These are phyloP conservation scores for Lophiostoma macrostomum DNA, from an alignment of 495 filamentous ascomycete species.

Conservation along the genomic window DNA sequence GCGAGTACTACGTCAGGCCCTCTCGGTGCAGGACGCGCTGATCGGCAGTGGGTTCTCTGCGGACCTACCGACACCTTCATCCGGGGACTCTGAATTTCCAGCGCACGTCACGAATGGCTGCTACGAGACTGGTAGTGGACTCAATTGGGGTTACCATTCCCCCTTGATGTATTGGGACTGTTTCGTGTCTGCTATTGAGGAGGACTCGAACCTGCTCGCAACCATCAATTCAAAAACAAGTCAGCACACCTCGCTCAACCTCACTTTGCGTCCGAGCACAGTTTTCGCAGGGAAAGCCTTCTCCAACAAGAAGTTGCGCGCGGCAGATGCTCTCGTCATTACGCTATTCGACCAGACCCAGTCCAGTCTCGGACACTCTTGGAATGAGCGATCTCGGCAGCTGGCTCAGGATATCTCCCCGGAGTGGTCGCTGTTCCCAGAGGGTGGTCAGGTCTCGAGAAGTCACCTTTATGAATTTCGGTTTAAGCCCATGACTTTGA, in stretches of 20 bases:
- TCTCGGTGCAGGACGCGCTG: slow-evolving; percentile 55
- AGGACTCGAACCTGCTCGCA: slow-evolving; percentile 56
- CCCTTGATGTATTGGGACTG: slow-evolving; percentile 73
- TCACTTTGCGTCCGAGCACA: slow-evolving; percentile 67
- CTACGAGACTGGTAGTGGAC: background rate
- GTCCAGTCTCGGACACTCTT: slow-evolving; percentile 55
- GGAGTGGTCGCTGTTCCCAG: slow-evolving; percentile 61
- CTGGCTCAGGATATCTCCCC: slow-evolving; percentile 45
- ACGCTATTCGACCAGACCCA: slow-evolving; percentile 63
- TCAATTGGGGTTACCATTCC: slow-evolving; percentile 57
- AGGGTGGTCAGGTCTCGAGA: slow-evolving; percentile 47
- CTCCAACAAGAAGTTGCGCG: slow-evolving; percentile 55
- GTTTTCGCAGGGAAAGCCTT: slow-evolving; percentile 74
- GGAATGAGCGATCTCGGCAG: slow-evolving; percentile 52
- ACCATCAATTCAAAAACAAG: slow-evolving; percentile 61
- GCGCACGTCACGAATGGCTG: background rate
- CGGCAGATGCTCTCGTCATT: slow-evolving; percentile 70
- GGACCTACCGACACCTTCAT: background rate
- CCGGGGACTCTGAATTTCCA: background rate
- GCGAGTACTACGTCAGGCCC: slow-evolving; percentile 57
- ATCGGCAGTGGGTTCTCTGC: slow-evolving; percentile 24
- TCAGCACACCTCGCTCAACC: slow-evolving; percentile 58
- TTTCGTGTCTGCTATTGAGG: slow-evolving; percentile 51
- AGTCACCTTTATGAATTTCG: slow-evolving; percentile 69
- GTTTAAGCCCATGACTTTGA: slow-evolving; percentile 61